Base-by-base conservation (phyloP, 106 monocot genomes). In the Allium fistulosum region DNA sequence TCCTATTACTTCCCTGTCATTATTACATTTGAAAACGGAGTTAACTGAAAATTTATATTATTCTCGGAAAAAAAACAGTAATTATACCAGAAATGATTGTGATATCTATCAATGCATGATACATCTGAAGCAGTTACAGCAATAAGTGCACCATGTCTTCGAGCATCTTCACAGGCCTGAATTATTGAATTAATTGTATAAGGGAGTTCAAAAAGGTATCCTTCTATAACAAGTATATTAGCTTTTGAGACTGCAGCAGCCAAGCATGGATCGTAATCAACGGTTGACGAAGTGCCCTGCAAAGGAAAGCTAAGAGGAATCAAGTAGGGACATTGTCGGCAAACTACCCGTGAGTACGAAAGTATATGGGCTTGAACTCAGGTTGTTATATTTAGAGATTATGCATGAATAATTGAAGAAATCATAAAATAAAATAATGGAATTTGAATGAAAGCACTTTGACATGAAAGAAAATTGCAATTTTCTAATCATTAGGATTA, bases 41-140 rank as follows among this genome's bases (percentile, higher is more conserved):
- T 37, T 2, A 37, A 5, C 37, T 37, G 2, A 37, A 37, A 37
- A 2, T 37, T 37, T 5, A 37, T 37, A 37, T 37, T 22, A 22
- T 22, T 22, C 22, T 22, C 22, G 18, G 7, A 55, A 13, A 15
- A 62, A 61, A 45, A 12, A 59, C 7, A 37, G 11, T 11, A n/a
- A 53, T 26, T 78, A 69, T 80, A 94, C 94, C 96, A 87, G 67
- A 97, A 97, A 62, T 97, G 45, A 75, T 89, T 79, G 51, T 88
- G 82, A 60, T 80, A 92, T 71, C 88, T 83, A 71, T 92, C 62
- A 45, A 97, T 87, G 79, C 96, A 97, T 50, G 96, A 92, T 45
- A 92, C 76, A 71, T 97, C 96, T 63, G 96, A 97, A 14, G 92
- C 88, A 53, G 96, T 97, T 27, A 97, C 92, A 45, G 96, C 96